phyloP scores from a whole-genome alignment of 2,329 filamentous ascomycete genomes.

The Aspergillus terreus region DNA sequence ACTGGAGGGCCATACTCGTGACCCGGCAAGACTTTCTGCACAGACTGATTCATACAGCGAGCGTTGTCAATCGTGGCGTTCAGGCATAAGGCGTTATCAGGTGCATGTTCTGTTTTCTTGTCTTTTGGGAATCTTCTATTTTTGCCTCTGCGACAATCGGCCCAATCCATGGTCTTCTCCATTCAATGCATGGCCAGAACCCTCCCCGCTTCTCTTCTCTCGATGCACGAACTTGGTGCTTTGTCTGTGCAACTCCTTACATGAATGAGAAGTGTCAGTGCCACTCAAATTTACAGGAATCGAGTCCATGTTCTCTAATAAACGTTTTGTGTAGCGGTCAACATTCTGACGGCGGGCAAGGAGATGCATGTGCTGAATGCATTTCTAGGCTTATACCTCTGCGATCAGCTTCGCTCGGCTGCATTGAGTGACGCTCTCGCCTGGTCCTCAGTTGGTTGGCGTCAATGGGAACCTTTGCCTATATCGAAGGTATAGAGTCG shows the following conservation, averaged over 20 bases:
- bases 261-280: not conserved
- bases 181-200: not conserved
- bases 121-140: slow-evolving; percentile 1
- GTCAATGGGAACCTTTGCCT: too few relatives aligned
- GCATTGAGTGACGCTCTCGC: too few relatives aligned
- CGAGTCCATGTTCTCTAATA: too few relatives aligned
- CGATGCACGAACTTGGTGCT: not conserved
- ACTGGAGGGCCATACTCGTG: slow-evolving; percentile 3
- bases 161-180: not conserved
- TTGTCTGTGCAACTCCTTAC: slow-evolving; percentile 1
- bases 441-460: too few relatives aligned
- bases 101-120: slow-evolving; percentile 1
- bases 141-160: slow-evolving; percentile 5
- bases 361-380: not conserved
- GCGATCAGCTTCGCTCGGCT: too few relatives aligned
- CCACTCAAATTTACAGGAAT: too few relatives aligned
- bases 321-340: too few relatives aligned
- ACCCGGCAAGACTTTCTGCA: slow-evolving; percentile 6
- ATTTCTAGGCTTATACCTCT: not conserved
- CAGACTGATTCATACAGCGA: slow-evolving; percentile 15
- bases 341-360: too few relatives aligned
- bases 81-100: slow-evolving; percentile 18
- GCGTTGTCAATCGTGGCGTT: slow-evolving; percentile 15
- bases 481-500: too few relatives aligned
- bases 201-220: not conserved